Conservation (phyloP, 2,329 filamentous ascomycete species). For the Phaeosphaeria sp. region DNA sequence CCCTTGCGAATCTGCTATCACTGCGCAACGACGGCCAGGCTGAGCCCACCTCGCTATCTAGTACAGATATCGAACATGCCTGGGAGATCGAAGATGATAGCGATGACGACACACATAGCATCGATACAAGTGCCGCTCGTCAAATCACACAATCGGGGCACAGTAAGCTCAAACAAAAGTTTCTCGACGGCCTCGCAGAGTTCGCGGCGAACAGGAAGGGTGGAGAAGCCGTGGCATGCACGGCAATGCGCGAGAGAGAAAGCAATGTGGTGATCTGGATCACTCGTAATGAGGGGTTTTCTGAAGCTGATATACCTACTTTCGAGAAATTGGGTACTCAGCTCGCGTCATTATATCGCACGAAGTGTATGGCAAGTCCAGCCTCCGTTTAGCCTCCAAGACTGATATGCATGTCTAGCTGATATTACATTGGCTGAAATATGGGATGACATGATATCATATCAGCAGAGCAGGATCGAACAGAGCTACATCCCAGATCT, state of each 20-base stretch:
- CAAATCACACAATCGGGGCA: not conserved
- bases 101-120: not conserved
- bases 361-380: not conserved
- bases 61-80: slow-evolving; percentile 10
- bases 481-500: slow-evolving; percentile 25
- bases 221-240: not conserved
- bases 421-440: not conserved
- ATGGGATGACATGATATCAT: slow-evolving; percentile 26
- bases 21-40: slow-evolving; percentile 33
- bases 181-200: not conserved
- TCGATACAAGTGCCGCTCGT: not conserved
- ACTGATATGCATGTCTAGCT: not conserved
- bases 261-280: not conserved
- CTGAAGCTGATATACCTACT: not conserved
- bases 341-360: not conserved
- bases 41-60: slow-evolving; percentile 20
- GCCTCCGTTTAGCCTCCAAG: not conserved
- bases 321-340: not conserved
- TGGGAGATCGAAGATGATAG: not conserved
- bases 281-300: not conserved
- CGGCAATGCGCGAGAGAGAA: not conserved
- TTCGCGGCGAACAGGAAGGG: not conserved
- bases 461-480: slow-evolving; percentile 26
- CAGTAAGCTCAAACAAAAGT: not conserved
- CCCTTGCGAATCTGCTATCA: slow-evolving; percentile 31